phyloP scores from a whole-genome alignment of 2,329 filamentous ascomycete species.

The Ploettnerulaceae sp. region DNA sequence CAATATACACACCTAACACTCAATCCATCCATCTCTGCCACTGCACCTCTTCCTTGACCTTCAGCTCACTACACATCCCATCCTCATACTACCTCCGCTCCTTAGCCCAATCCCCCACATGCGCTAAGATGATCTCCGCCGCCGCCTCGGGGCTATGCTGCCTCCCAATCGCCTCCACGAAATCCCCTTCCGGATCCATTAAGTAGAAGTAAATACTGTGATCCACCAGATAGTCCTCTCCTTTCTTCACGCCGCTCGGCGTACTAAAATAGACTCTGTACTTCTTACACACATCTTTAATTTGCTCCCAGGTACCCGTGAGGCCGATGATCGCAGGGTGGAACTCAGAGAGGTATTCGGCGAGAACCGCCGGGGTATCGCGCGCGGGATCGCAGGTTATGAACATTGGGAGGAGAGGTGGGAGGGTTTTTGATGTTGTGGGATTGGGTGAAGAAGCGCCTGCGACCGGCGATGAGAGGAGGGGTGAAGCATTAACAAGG shows the following conservation, averaged over 20 bases:
- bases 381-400: slow-evolving; percentile 93
- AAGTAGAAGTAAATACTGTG: slow-evolving; percentile 99
- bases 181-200: slow-evolving; percentile 98
- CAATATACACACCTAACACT: no score
- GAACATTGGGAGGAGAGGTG: slow-evolving; percentile 69
- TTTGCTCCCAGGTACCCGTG: slow-evolving; percentile 88
- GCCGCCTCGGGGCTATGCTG: slow-evolving; percentile 89
- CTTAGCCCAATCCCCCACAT: slow-evolving; percentile 68
- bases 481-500: slow-evolving; percentile 45
- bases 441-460: slow-evolving; percentile 43
- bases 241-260: slow-evolving; percentile 78
- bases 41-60: no score
- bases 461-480: slow-evolving; percentile 14
- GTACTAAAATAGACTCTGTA: slow-evolving; percentile 98
- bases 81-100: neutral
- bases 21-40: no score
- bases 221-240: slow-evolving; percentile 95
- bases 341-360: slow-evolving; percentile 85
- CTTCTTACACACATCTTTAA: slow-evolving; percentile 90
- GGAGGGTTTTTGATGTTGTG: slow-evolving; percentile 42
- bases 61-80: no score
- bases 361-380: slow-evolving; percentile 80
- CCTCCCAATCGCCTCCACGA: slow-evolving; percentile 91
- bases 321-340: slow-evolving; percentile 81
- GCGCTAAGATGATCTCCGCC: slow-evolving; percentile 76